Conservation (phyloP, 73 alveolate species). For the Halteria grandinella region DNA sequence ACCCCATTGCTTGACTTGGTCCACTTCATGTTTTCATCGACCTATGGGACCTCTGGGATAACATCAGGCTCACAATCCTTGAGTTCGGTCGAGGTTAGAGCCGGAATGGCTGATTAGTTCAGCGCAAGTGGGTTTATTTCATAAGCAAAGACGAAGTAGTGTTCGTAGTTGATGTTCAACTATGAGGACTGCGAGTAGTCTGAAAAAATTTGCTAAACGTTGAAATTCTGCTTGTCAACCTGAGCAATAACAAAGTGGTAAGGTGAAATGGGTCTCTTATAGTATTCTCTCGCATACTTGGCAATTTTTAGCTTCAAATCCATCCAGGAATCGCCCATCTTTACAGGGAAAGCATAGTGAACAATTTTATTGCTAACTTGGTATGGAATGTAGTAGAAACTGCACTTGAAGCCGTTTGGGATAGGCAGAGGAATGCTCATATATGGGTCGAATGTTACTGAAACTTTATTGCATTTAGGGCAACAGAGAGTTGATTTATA, state of each 20-base stretch:
- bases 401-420: slow-evolving; percentile 67
- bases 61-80: too few species aligned
- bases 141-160: slow-evolving; percentile 56
- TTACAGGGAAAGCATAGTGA: slow-evolving; percentile 12
- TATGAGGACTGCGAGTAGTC: slow-evolving; percentile 14
- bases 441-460: slow-evolving; percentile 96
- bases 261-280: slow-evolving; percentile 25
- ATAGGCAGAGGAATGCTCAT: slow-evolving; percentile 91
- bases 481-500: slow-evolving; percentile 91
- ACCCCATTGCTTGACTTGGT: too few species aligned
- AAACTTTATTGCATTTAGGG: slow-evolving; percentile 84
- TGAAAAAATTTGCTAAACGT: slow-evolving; percentile 1
- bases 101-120: slow-evolving; percentile 4
- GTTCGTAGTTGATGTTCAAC: slow-evolving; percentile 15
- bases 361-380: background rate
- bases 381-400: slow-evolving; percentile 41
- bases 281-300: slow-evolving; percentile 33
- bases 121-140: slow-evolving; percentile 54
- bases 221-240: slow-evolving; percentile 38
- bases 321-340: slow-evolving; percentile 28
- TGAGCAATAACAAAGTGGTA: slow-evolving; percentile 43
- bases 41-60: too few species aligned
- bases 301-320: slow-evolving; percentile 48
- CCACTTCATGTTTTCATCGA: too few species aligned
- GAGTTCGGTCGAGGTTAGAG: too few species aligned